A percentile compares a stretch with the other conserved stretches of the same genome.
These are phyloP conservation scores for Phylloporus arenicola DNA, from an alignment of 768 basidiomycete genomes.

Conservation along the genomic window DNA sequence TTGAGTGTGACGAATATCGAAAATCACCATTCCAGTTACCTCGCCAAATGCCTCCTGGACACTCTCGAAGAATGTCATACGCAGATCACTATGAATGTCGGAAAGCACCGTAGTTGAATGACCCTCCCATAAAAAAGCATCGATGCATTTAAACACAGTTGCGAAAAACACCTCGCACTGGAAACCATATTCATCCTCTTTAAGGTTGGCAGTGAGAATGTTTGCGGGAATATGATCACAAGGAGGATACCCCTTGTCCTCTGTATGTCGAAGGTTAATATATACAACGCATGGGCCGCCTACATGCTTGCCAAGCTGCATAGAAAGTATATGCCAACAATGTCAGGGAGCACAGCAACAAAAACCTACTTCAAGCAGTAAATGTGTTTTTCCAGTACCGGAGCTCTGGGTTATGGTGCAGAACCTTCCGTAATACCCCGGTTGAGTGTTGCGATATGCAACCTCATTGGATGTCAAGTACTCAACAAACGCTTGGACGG, in stretches of 20 bases:
- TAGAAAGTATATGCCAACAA: no score
- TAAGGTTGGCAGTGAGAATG: not conserved
- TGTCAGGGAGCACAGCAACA: no score
- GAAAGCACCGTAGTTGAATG: not conserved
- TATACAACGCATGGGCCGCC: not conserved
- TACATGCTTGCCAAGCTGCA: not conserved
- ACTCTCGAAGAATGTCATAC: not conserved
- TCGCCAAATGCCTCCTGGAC: not conserved
- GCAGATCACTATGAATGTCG: not conserved
- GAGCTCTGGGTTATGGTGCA: no score
- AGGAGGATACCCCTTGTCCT: not conserved
- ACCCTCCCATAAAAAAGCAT: not conserved
- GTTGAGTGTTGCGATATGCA: not conserved
- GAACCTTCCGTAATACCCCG: no score
- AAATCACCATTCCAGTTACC: not conserved
- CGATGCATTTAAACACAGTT: not conserved
- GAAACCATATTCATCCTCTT: not conserved
- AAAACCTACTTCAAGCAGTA: no score
- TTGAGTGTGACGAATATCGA: not conserved
- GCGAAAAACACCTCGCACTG: not conserved
- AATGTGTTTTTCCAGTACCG: no score
- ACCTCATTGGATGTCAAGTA: not conserved
- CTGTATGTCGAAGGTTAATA: not conserved
- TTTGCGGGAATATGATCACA: not conserved
- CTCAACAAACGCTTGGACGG: not conserved